These are phyloP conservation scores for Amoeboaphelidium protococcarum DNA, from an alignment of 371 early-diverging fungal genomes.

Conservation along the genomic window DNA sequence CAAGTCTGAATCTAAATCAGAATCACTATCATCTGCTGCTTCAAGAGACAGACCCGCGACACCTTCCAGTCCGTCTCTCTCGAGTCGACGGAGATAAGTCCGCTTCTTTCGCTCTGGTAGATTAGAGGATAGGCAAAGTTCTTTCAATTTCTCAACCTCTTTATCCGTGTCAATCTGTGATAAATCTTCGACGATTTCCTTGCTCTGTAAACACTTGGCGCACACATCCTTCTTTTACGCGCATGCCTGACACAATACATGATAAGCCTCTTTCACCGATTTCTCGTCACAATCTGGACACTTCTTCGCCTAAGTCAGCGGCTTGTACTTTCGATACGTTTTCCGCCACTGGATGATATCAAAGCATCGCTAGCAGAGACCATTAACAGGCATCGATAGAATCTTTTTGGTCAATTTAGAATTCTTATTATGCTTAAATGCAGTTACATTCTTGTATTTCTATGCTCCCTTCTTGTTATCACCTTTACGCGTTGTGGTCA, in stretches of 20 bases:
- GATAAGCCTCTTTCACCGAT: constrained; percentile 74
- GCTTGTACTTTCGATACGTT: constrained; percentile 85
- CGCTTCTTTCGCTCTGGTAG: no score
- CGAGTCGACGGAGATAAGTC: no score
- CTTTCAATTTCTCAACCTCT: no score
- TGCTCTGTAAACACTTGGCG: constrained; percentile 77
- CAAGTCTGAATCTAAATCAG: constrained; percentile 2
- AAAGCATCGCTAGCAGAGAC: constrained; percentile 63
- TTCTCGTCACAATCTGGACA: constrained; percentile 64
- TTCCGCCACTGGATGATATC: constrained; percentile 61
- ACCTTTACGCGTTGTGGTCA: constrained; percentile 22
- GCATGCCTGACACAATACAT: constrained; percentile 69
- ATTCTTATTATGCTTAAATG: constrained; percentile 59
- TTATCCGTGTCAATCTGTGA: no score
- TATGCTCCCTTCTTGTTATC: constrained; percentile 42
- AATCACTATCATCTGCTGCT: constrained; percentile 4
- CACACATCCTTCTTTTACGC: constrained; percentile 51
- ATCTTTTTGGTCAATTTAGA: constrained; percentile 44
- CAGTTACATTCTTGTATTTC: constrained; percentile 63
- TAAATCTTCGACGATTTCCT: no score
- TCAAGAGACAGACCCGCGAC: no score
- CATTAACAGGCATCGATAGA: constrained; percentile 46
- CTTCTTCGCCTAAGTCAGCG: constrained; percentile 59
- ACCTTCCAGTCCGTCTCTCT: no score
- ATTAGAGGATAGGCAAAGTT: no score